A percentile compares a stretch with the other conserved stretches of the same genome.
phyloP scores from a whole-genome alignment of 2,329 filamentous ascomycete species.

The Ophiostoma populinum region DNA sequence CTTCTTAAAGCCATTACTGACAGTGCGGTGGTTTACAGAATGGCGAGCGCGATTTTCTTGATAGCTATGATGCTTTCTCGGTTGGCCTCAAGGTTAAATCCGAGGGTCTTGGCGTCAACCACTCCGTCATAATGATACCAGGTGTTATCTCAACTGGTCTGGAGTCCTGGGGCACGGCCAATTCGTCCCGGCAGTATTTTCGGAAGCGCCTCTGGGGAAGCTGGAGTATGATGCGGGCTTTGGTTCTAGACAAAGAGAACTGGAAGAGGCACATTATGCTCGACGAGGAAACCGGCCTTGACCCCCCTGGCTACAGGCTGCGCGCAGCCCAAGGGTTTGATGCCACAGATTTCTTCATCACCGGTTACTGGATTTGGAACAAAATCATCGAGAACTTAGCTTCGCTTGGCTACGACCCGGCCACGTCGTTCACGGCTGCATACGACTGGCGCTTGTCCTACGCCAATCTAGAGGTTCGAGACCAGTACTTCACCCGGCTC shows the following conservation, averaged over 20 bases:
- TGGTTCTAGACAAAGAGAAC: constrained; percentile 78
- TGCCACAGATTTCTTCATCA: constrained; percentile 88
- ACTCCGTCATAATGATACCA: constrained; percentile 92
- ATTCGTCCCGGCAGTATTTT: constrained; percentile 76
- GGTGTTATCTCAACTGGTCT: constrained; percentile 95
- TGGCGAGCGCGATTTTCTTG: constrained; percentile 64
- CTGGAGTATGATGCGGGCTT: constrained; percentile 95
- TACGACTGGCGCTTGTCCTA: constrained; percentile 93
- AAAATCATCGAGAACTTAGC: constrained; percentile 96
- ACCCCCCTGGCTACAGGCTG: constrained; percentile 78
- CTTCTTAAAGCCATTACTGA: too few relatives aligned
- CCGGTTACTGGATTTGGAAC: constrained; percentile 96
- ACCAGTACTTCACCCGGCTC: constrained; percentile 84
- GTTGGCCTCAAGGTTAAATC: constrained; percentile 68
- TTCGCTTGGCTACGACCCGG: constrained; percentile 87
- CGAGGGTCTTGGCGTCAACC: constrained; percentile 65
- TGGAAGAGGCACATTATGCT: constrained; percentile 98
- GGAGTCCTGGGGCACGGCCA: constrained; percentile 89
- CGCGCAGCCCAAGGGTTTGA: constrained; percentile 93
- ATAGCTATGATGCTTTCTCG: constrained; percentile 86
- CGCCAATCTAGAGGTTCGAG: constrained; percentile 70
- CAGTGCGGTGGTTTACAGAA: constrained; percentile 33
- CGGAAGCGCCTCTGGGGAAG: constrained; percentile 90
- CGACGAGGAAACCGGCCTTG: constrained; percentile 76
- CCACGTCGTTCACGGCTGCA: constrained; percentile 49